phyloP scores from a whole-genome alignment of 1,284 basidiomycete species.

The Malassezia sp. region DNA sequence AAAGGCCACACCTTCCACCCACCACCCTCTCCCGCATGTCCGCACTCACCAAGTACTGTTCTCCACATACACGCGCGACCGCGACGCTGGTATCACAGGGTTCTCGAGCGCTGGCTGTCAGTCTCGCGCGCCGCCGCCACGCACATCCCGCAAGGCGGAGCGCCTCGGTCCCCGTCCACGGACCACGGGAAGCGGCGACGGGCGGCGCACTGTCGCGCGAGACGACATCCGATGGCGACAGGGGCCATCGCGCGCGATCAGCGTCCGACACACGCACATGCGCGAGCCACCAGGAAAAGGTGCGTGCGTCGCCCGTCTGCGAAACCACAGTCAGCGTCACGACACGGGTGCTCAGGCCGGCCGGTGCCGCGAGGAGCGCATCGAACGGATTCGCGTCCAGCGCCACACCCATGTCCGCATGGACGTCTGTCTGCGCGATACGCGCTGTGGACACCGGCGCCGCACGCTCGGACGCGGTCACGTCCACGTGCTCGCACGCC shows the following conservation, averaged over 20 bases:
- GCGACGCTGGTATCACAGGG: constrained; percentile 23
- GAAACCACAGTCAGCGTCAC: background rate
- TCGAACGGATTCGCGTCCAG: background rate
- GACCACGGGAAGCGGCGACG: constrained; percentile 14
- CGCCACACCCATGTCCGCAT: background rate
- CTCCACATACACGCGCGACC: background rate
- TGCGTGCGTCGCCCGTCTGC: background rate
- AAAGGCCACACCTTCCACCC: too few relatives aligned
- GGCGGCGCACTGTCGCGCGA: constrained; percentile 18
- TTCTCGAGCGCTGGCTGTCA: constrained; percentile 23
- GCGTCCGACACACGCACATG: constrained; percentile 18
- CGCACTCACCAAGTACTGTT: constrained; percentile 8
- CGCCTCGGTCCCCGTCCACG: constrained; percentile 20
- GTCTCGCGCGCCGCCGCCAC: background rate
- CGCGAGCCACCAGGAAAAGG: constrained; percentile 26
- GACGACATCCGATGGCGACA: constrained; percentile 9
- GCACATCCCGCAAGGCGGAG: constrained; percentile 23
- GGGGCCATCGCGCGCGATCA: constrained; percentile 27
- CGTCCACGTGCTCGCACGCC: constrained; percentile 5
- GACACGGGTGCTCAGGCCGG: background rate
- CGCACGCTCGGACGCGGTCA: background rate
- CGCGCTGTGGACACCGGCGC: background rate
- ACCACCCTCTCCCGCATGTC: too few relatives aligned
- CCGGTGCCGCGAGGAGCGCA: background rate
- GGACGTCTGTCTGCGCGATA: background rate